Conservation (phyloP, 108 stramenopile genomes). For the Stephanodiscus minutulus region DNA sequence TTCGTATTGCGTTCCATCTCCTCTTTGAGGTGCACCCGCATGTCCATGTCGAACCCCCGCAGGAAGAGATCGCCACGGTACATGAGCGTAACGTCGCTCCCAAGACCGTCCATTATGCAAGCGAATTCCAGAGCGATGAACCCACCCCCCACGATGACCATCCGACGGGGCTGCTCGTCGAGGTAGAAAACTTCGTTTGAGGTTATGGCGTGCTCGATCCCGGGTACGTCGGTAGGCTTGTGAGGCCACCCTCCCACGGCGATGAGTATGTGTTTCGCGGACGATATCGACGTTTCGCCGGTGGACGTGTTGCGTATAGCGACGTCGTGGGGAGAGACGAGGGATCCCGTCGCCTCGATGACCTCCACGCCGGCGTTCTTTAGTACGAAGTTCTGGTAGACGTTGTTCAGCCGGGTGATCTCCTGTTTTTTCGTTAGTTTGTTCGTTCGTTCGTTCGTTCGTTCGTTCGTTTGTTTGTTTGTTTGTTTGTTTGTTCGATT, state of each 20-base stretch:
- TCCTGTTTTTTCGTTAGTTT: conserved; percentile 29
- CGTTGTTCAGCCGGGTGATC: conserved; percentile 67
- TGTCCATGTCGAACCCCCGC: conserved; percentile 80
- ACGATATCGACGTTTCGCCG: conserved; percentile 43
- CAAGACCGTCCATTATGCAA: conserved; percentile 84
- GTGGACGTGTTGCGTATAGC: conserved; percentile 26
- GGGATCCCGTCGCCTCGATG: conserved; percentile 49
- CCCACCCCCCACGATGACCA: conserved; percentile 90
- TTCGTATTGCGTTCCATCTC: conserved; percentile 65
- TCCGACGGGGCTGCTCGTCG: conserved; percentile 77
- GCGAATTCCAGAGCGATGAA: conserved; percentile 94
- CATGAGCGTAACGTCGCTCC: conserved; percentile 83
- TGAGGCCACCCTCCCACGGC: conserved; percentile 86
- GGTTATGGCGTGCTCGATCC: conserved; percentile 81
- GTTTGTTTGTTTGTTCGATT: too few relatives aligned
- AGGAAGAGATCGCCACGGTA: conserved; percentile 69
- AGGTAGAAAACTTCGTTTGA: conserved; percentile 88
- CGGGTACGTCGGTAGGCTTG: conserved; percentile 69
- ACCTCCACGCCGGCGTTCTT: conserved; percentile 50
- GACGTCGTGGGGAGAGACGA: conserved; percentile 29
- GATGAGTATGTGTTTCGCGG: conserved; percentile 80
- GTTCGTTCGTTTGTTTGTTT: too few relatives aligned
- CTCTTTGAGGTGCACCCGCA: conserved; percentile 60
- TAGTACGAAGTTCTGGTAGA: conserved; percentile 57
- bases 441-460: too few relatives aligned